These are phyloP conservation scores for Aspergillus fijiensis DNA, from an alignment of 2,329 filamentous ascomycete genomes.

Conservation along the genomic window DNA sequence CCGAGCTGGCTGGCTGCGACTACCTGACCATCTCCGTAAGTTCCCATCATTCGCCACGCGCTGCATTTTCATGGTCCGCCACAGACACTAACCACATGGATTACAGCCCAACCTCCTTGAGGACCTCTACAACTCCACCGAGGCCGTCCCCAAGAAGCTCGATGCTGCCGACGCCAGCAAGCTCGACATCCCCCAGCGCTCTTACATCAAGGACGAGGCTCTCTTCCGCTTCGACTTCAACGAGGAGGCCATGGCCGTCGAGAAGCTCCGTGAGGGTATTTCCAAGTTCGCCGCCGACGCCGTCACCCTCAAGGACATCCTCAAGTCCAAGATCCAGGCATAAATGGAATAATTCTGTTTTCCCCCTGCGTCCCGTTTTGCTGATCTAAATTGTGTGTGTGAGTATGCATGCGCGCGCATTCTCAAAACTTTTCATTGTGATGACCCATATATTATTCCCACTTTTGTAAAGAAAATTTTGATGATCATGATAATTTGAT, in stretches of 20 bases:
- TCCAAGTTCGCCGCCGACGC: conserved; percentile 98
- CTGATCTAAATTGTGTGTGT: background rate
- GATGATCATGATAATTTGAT: conserved; percentile 23
- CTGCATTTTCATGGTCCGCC: background rate
- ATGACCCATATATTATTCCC: conserved; percentile 10
- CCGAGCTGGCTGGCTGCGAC: conserved; percentile 95
- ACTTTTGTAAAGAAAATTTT: conserved; percentile 24
- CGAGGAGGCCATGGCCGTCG: conserved; percentile 98
- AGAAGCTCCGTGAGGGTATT: conserved; percentile 99
- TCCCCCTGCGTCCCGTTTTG: background rate
- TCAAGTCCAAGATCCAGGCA: conserved; percentile 77
- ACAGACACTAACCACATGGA: conserved; percentile 17
- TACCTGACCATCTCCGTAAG: conserved; percentile 95
- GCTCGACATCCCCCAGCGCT: conserved; percentile 81
- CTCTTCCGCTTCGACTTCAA: conserved; percentile 99
- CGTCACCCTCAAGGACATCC: conserved; percentile 85
- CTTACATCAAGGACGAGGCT: conserved; percentile 86
- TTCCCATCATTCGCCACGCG: conserved; percentile 19
- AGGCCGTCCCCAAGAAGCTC: conserved; percentile 88
- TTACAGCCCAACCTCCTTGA: conserved; percentile 83
- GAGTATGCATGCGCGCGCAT: background rate
- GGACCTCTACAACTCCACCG: conserved; percentile 82
- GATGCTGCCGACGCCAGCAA: conserved; percentile 64
- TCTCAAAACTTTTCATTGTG: background rate
- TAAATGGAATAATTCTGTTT: conserved; percentile 20